These are phyloP conservation scores for Mucor racemosus DNA, from an alignment of 371 early-diverging fungal species.

Conservation along the genomic window DNA sequence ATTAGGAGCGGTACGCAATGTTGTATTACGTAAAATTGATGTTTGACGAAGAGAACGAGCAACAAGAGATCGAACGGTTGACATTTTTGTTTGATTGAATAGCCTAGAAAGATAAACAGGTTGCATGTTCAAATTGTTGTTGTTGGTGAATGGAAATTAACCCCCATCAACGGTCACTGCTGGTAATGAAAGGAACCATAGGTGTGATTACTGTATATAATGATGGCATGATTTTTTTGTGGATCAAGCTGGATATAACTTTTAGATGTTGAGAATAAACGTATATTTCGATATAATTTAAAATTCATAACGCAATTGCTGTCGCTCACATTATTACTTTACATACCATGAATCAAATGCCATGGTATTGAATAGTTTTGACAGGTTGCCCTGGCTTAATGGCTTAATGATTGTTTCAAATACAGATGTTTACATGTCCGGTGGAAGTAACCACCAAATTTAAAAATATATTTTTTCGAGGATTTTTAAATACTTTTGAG, in stretches of 20 bases:
- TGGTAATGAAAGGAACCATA: background rate
- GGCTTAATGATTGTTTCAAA: background rate
- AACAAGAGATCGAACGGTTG: slow-evolving; percentile 8
- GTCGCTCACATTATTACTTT: background rate
- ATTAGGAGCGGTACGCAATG: background rate
- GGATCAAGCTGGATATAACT: too few relatives aligned
- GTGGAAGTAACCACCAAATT: background rate
- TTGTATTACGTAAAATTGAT: background rate
- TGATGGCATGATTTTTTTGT: background rate
- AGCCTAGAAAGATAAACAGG: background rate
- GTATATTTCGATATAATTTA: too few relatives aligned
- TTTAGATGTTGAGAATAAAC: too few relatives aligned
- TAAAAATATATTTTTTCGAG: too few relatives aligned
- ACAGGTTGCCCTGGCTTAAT: slow-evolving; percentile 7
- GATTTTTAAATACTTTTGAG: too few relatives aligned
- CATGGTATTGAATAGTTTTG: background rate
- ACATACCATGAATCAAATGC: background rate
- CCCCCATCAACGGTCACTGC: slow-evolving; percentile 1
- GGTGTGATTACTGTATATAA: background rate
- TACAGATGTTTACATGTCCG: background rate
- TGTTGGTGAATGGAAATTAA: background rate
- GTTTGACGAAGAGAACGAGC: background rate
- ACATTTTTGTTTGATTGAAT: background rate
- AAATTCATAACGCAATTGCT: too few relatives aligned
- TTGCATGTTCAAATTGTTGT: background rate